These are phyloP conservation scores for Rhododendron mucronatum DNA, from an alignment of 148 eudicot species.

Conservation along the genomic window DNA sequence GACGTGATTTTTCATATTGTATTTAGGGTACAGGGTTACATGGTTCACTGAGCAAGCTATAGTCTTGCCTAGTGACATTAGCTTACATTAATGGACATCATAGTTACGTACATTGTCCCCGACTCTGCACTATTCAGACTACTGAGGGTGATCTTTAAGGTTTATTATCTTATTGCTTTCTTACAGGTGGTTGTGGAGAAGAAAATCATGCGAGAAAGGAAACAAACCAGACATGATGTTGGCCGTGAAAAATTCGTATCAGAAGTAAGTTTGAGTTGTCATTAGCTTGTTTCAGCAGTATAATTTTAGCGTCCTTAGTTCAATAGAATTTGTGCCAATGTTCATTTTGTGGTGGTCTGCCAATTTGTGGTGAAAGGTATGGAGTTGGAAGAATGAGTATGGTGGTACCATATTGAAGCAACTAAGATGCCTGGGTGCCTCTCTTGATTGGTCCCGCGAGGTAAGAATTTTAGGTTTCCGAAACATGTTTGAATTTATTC, in stretches of 20 bases:
- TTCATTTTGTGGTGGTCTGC: not conserved
- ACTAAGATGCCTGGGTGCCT: constrained; percentile 78
- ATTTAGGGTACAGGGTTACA: not conserved
- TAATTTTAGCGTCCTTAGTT: not conserved
- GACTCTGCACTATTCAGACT: not conserved
- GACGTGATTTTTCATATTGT: not conserved
- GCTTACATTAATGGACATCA: not conserved
- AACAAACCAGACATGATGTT: constrained; percentile 78
- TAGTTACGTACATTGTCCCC: not conserved
- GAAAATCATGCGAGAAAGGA: constrained; percentile 80
- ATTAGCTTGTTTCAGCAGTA: not conserved
- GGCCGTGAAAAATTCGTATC: constrained; percentile 78
- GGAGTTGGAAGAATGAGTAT: constrained; percentile 87
- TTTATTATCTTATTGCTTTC: not conserved
- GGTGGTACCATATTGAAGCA: constrained; percentile 88
- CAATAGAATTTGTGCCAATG: not conserved
- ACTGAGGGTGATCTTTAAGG: not conserved
- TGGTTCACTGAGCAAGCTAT: too few relatives aligned
- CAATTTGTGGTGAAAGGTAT: constrained; percentile 51
- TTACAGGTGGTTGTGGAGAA: constrained; percentile 95
- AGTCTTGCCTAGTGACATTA: not conserved
- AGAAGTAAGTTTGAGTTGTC: constrained; percentile 54
- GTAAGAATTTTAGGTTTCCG: constrained; percentile 22
- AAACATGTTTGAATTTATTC: not conserved
- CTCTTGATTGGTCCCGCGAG: constrained; percentile 99